Evolutionary conservation across 768 basidiomycete genomes (phyloP).

Genomic region (Phanerodontia chrysosporium): DNA sequence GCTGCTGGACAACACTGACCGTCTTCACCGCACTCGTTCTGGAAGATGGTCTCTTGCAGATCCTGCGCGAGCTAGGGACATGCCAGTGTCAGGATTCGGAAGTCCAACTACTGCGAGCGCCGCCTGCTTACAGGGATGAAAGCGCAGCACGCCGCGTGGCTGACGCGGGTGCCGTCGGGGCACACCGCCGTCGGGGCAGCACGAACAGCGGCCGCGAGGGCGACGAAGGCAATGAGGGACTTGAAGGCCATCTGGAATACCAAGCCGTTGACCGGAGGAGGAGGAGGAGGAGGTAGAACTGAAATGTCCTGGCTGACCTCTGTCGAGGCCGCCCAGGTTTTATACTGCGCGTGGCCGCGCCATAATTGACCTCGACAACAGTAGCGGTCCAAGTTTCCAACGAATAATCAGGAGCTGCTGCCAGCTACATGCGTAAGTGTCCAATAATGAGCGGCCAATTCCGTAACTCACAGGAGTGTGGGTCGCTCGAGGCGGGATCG

Average conservation of each 20-base stretch:
- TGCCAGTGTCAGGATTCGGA: not conserved
- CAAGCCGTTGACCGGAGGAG: not conserved
- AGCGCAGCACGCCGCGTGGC: slow-evolving; percentile 6
- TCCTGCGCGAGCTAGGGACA: slow-evolving; percentile 1
- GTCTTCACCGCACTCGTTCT: slow-evolving; percentile 11
- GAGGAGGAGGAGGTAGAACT: not conserved
- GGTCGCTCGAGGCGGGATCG: not conserved
- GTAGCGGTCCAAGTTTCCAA: no score
- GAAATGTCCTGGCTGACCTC: not conserved
- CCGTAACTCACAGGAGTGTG: slow-evolving; percentile 1
- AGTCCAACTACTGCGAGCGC: not conserved
- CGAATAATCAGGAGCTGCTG: not conserved
- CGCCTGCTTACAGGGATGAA: slow-evolving; percentile 1
- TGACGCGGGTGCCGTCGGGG: slow-evolving; percentile 9
- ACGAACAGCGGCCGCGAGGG: slow-evolving; percentile 2
- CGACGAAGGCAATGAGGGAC: slow-evolving; percentile 1
- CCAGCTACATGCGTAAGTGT: not conserved
- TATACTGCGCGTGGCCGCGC: no score
- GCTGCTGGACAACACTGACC: not conserved
- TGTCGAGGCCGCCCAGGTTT: not conserved
- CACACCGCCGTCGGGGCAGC: slow-evolving; percentile 5
- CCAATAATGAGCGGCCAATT: not conserved
- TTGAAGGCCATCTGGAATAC: slow-evolving; percentile 6
- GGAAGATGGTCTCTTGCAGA: slow-evolving; percentile 4
- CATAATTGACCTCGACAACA: no score